Percentiles rank a stretch among this genome's conserved stretches.
phyloP scores from a whole-genome alignment of 2,329 filamentous ascomycete species.

The Penicillium sp. region DNA sequence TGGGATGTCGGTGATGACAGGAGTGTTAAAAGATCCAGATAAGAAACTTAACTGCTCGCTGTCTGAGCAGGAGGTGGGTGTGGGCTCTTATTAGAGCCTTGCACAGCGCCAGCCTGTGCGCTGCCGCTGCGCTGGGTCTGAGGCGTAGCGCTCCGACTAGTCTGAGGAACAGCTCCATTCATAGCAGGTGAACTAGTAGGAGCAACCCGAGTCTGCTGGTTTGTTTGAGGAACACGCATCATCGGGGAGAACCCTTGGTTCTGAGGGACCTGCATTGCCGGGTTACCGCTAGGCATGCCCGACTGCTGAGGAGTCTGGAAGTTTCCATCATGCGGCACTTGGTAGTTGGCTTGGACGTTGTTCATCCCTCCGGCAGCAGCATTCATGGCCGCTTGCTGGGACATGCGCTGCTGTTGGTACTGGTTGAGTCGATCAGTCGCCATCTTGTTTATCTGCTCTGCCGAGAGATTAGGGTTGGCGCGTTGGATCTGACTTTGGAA shows the following conservation, averaged over 20 bases:
- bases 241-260: conserved; percentile 55
- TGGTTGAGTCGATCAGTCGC: conserved; percentile 54
- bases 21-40: background rate
- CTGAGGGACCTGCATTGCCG: conserved; percentile 48
- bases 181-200: conserved; percentile 46
- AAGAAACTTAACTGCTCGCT: conserved; percentile 32
- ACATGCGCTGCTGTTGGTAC: conserved; percentile 50
- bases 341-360: conserved; percentile 42
- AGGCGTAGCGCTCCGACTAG: conserved; percentile 48
- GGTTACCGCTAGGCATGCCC: conserved; percentile 34
- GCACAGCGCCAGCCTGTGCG: conserved; percentile 39
- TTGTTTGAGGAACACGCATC: conserved; percentile 53
- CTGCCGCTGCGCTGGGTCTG: conserved; percentile 48
- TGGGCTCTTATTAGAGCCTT: conserved; percentile 43
- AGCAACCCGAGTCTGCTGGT: conserved; percentile 42
- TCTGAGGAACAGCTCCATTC: conserved; percentile 44
- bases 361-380: conserved; percentile 51
- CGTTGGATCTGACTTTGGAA: conserved; percentile 55
- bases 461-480: conserved; percentile 52
- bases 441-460: conserved; percentile 56
- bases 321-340: conserved; percentile 40
- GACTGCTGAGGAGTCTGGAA: conserved; percentile 36
- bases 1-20: background rate
- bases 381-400: conserved; percentile 53
- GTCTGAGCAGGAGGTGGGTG: conserved; percentile 44